Evolutionary conservation across 2,329 filamentous ascomycete species (phyloP), one percentile per base, ranked within the genome.

Genomic region (Diaporthe nobilis): DNA sequence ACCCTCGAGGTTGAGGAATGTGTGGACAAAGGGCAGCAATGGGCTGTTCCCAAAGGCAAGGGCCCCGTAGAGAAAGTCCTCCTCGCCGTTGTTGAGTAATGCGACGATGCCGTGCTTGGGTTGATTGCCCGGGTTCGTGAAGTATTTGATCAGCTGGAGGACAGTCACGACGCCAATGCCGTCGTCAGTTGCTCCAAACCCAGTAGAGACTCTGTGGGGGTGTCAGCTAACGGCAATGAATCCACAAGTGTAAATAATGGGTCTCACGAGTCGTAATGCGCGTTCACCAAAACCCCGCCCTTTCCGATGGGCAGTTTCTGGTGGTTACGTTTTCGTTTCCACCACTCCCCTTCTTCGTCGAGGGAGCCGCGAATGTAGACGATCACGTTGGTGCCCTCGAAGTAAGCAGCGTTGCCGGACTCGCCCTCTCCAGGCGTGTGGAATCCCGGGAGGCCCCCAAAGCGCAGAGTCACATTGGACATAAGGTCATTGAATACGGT

Each of bases 1-100:
- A 17, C 97, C 97, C 84, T 99, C 97, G 22, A 99, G 90, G 80
- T 99, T 99, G 78, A 98, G 87, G 82, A 99, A 98, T 0, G 95
- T 95, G 81, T 96, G 94, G 13, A 95, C 90, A 74, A 97, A 94
- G 71, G 91, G 91, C 15, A 95, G 92, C 77, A 98, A 88, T 0
- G 95, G 94, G 82, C 96, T 95, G 79, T 95, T 92, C 39, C 94
- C 92, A 81, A 97, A 98, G 8, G 94, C 95, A 76, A 92, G 91
- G 9, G 96, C 95, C 1, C 97, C 97, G 78, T 97, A 94, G 15
- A 98, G 87, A 49, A 92, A 97, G 81, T 98, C 96, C 82, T 99
- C 97, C 82, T 99, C 97, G 49, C 94, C 96, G 81, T 98, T 98
- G 87, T 99, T 99, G 82, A 98, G 90, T 39, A 98, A 88, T 13